Percentiles rank a stretch among this genome's conserved stretches.
Evolutionary conservation across 805 yeast genomes (phyloP).

Genomic region (Barnettozyma californica): DNA sequence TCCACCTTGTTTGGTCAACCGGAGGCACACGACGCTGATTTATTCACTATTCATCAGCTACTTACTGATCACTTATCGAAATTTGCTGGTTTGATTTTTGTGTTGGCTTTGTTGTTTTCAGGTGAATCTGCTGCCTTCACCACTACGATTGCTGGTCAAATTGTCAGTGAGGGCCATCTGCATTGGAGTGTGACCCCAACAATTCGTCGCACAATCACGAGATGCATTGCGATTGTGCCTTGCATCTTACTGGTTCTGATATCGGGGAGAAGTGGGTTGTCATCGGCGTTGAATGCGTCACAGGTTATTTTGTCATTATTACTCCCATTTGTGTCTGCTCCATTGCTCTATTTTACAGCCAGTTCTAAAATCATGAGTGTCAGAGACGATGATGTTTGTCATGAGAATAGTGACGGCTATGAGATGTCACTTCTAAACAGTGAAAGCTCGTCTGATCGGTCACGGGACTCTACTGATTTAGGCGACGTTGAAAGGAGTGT

Average conservation of each 20-base stretch:
- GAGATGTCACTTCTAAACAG: conserved; percentile 6
- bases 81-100: conserved; percentile 79
- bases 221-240: conserved; percentile 82
- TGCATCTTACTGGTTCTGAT: conserved; percentile 70
- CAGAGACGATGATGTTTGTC: conserved; percentile 9
- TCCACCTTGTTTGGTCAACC: conserved; percentile 60
- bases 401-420: conserved; percentile 1
- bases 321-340: conserved; percentile 85
- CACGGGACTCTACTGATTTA: background rate
- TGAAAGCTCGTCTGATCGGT: conserved; percentile 4
- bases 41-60: conserved; percentile 72
- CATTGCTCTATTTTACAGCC: conserved; percentile 35
- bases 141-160: conserved; percentile 91
- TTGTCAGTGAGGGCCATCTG: conserved; percentile 89
- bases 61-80: conserved; percentile 58
- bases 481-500: conserved; percentile 1
- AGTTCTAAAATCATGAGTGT: conserved; percentile 10
- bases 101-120: conserved; percentile 74
- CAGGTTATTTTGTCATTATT: conserved; percentile 80
- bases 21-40: conserved; percentile 61
- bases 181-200: conserved; percentile 80
- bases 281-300: conserved; percentile 71
- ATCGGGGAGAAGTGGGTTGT: conserved; percentile 78
- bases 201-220: conserved; percentile 69
- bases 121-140: conserved; percentile 95